phyloP scores from a whole-genome alignment of 2,329 filamentous ascomycete genomes.

The Bipolaris bicolor region DNA sequence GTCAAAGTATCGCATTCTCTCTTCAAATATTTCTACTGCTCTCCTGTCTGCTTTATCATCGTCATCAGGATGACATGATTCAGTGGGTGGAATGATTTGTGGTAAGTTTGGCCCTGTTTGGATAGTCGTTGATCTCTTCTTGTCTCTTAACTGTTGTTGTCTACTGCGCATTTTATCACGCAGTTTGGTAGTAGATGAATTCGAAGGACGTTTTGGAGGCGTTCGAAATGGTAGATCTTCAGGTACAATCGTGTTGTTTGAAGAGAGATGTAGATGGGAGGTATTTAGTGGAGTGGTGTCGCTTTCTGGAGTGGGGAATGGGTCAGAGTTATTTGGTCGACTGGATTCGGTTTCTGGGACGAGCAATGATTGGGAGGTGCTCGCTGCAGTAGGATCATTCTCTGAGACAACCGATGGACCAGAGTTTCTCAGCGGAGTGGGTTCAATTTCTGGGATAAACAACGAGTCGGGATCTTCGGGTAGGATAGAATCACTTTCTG shows the following conservation, averaged over 20 bases:
- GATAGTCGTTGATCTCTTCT: conserved; percentile 11
- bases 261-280: no score
- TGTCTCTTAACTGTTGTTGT: conserved; percentile 15
- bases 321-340: not conserved
- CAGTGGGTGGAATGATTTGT: conserved; percentile 10
- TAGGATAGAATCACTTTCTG: not conserved
- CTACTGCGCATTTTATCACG: conserved; percentile 18
- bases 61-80: conserved; percentile 10
- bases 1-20: conserved; percentile 31
- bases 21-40: conserved; percentile 24
- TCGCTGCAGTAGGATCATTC: no score
- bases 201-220: not conserved
- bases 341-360: no score
- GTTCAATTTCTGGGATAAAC: conserved; percentile 20
- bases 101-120: not conserved
- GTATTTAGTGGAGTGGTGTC: no score
- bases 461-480: conserved; percentile 16
- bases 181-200: not conserved
- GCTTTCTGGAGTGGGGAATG: no score
- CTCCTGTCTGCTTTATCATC: conserved; percentile 16
- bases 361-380: no score
- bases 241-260: not conserved
- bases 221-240: conserved; percentile 1
- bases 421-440: not conserved
- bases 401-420: no score